Conservation (phyloP, 768 basidiomycete genomes). For the Leccinum longicurvipes region DNA sequence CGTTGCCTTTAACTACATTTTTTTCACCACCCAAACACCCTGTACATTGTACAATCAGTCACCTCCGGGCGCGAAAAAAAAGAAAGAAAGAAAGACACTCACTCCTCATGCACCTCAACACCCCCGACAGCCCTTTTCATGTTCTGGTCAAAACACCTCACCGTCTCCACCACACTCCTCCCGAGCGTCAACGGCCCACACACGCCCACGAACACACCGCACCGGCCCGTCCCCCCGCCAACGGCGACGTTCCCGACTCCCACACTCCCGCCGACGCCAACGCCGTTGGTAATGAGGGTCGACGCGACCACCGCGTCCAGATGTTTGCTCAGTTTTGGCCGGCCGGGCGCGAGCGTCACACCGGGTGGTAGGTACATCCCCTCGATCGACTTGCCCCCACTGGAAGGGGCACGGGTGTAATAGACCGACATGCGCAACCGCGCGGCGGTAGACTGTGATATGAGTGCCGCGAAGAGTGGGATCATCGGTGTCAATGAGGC, state of each 20-base stretch:
- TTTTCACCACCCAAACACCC: neutral
- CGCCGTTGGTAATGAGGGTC: constrained; percentile 28
- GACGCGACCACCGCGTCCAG: constrained; percentile 43
- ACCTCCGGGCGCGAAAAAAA: neutral
- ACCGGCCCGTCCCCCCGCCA: constrained; percentile 19
- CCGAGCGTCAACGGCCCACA: constrained; percentile 40
- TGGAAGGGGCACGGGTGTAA: constrained; percentile 48
- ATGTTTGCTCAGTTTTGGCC: constrained; percentile 48
- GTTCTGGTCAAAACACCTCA: constrained; percentile 14
- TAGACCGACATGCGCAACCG: constrained; percentile 50
- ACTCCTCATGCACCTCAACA: neutral
- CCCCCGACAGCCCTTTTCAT: neutral
- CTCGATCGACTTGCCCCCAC: constrained; percentile 8
- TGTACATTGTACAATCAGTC: neutral
- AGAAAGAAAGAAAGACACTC: neutral
- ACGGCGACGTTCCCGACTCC: constrained; percentile 11
- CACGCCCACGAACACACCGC: constrained; percentile 40
- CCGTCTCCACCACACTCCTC: constrained; percentile 29
- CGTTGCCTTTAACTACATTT: neutral
- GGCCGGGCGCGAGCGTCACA: constrained; percentile 46
- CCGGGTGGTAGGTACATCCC: constrained; percentile 36
- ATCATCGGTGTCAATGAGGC: constrained; percentile 47
- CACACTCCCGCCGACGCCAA: constrained; percentile 25
- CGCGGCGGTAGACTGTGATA: constrained; percentile 41
- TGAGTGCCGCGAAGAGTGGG: constrained; percentile 46